Percentiles rank a stretch among this genome's conserved stretches.
phyloP scores from a whole-genome alignment of 495 filamentous ascomycete species.

The Aspergillus cavernicola region DNA sequence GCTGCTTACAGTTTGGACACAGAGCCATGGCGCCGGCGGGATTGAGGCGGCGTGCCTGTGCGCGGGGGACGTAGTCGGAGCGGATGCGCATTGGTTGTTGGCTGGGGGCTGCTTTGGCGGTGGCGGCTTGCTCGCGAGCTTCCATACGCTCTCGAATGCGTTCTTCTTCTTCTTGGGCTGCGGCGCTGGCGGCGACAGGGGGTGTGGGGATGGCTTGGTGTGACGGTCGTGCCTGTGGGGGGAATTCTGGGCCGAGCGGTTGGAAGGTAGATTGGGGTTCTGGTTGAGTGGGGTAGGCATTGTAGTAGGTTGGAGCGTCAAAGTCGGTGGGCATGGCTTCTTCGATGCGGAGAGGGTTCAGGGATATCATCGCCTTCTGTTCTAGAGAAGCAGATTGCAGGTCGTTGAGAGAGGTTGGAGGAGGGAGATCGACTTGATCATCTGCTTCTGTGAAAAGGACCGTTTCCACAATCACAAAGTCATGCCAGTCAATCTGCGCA shows the following conservation, averaged over 20 bases:
- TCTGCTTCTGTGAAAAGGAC: slow-evolving; percentile 90
- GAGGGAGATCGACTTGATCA: slow-evolving; percentile 79
- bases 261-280: slow-evolving; percentile 18
- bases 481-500: slow-evolving; percentile 95
- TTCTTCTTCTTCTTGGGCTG: slow-evolving; percentile 63
- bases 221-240: slow-evolving; percentile 33
- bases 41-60: slow-evolving; percentile 62
- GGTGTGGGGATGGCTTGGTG: slow-evolving; percentile 30
- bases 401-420: slow-evolving; percentile 83
- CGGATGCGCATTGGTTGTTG: slow-evolving; percentile 81
- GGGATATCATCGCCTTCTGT: slow-evolving; percentile 85
- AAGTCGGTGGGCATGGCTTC: slow-evolving; percentile 90
- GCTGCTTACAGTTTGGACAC: slow-evolving; percentile 92
- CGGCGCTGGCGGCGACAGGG: slow-evolving; percentile 14
- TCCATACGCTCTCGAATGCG: slow-evolving; percentile 65
- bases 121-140: slow-evolving; percentile 67
- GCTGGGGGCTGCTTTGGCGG: slow-evolving; percentile 70
- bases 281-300: slow-evolving; percentile 41
- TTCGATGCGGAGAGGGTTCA: slow-evolving; percentile 83
- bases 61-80: slow-evolving; percentile 85
- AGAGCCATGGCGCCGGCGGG: slow-evolving; percentile 64
- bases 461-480: slow-evolving; percentile 94
- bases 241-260: slow-evolving; percentile 29
- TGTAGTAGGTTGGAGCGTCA: slow-evolving; percentile 54
- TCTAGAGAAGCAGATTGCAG: slow-evolving; percentile 91